A percentile compares a stretch with the other conserved stretches of the same genome.
Conservation (phyloP, 2,329 filamentous ascomycete species). For the Penicillium verrucosum region DNA sequence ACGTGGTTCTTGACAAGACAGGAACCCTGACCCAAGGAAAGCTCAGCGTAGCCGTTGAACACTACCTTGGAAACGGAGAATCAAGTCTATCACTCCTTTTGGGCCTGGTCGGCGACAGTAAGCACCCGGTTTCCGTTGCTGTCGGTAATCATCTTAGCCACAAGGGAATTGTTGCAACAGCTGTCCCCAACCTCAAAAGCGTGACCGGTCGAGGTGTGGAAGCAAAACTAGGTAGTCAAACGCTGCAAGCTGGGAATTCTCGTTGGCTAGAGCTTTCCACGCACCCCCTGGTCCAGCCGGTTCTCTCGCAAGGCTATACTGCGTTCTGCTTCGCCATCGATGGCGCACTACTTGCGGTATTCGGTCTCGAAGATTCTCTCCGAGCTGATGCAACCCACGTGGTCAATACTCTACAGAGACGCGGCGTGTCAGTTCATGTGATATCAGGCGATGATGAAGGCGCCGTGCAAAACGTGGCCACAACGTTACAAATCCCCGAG, state of each 20-base stretch:
- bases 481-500: background rate
- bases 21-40: slow-evolving; percentile 67
- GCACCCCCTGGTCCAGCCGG: slow-evolving; percentile 28
- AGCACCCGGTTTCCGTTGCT: slow-evolving; percentile 54
- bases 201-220: slow-evolving; percentile 34
- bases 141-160: slow-evolving; percentile 44
- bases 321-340: slow-evolving; percentile 58
- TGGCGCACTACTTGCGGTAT: slow-evolving; percentile 44
- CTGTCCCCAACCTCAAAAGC: slow-evolving; percentile 22
- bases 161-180: slow-evolving; percentile 6
- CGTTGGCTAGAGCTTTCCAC: slow-evolving; percentile 37
- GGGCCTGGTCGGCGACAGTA: slow-evolving; percentile 43
- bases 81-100: slow-evolving; percentile 29
- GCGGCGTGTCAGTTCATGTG: slow-evolving; percentile 44
- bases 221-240: slow-evolving; percentile 9
- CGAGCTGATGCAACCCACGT: slow-evolving; percentile 52
- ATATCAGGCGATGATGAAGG: background rate
- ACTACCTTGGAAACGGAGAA: slow-evolving; percentile 1
- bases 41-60: slow-evolving; percentile 38
- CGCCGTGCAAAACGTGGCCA: background rate
- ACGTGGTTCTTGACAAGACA: slow-evolving; percentile 78
- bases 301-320: slow-evolving; percentile 45
- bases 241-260: slow-evolving; percentile 30
- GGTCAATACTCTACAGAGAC: slow-evolving; percentile 49
- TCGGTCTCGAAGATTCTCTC: slow-evolving; percentile 49